Base-by-base conservation (phyloP, 2,329 filamentous ascomycete species). In the Exophiala bonariae region DNA sequence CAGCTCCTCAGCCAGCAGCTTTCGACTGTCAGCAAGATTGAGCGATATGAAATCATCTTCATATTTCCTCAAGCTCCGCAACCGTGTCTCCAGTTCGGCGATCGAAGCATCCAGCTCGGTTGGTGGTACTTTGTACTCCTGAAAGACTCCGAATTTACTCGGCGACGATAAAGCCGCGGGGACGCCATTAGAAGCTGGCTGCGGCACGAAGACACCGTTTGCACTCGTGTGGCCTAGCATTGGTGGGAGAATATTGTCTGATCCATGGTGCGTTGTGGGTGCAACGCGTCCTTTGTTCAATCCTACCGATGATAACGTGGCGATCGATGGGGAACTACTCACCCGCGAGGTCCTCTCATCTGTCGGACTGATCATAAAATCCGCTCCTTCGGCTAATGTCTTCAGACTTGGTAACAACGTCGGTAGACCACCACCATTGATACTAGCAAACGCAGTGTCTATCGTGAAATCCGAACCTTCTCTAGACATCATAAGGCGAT, bases 31-130 rank as follows among this genome's bases (percentile, higher is more conserved):
- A 8, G 58, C 57, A 3, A 59, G 43, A 20, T 57, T 49, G 47
- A 59, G 38, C 4, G 49, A 53, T 20, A 55, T 49, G 40, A 59
- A 59, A 30, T 59, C 57, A 26, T 55, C 52, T 35, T 59, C 57
- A 31, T 58, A 59, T 34, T 52, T 56, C 28, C 45, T 51, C 18
- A 59, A 43, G 23, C 48, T 56, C 18, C 36, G 38, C 18, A 58
- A 32, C 42, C 53, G 55, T 18, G 36, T 34, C 41, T 59, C 53
- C 19, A 59, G 47, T 35, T 53, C 52, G 11, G 42, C 37, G 18
- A 59, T 58, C 5, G 41, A 47, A 2, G 52, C 53, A 36, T 59
- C 57, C 5, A 59, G 44, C 9, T 50, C 49, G 3, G 54, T 42
- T 14, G 50, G 44, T 5, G 47, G 50, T 13, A 38, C 19, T 19